Percentiles rank a stretch among this genome's conserved stretches.
These are phyloP conservation scores for Cephaloascus albidus DNA, from an alignment of 805 yeast species.

Conservation along the genomic window DNA sequence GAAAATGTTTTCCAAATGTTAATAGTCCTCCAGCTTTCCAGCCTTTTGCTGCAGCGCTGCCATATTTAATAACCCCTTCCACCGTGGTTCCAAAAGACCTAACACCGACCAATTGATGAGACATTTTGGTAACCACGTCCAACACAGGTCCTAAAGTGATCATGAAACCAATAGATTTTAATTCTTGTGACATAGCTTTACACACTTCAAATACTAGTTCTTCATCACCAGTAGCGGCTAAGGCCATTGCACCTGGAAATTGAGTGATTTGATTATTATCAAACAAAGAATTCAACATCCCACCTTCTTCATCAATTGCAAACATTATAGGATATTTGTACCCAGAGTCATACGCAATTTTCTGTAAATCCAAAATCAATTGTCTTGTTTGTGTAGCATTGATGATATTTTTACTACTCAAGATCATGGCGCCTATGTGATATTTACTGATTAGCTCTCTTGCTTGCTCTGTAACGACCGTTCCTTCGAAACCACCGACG, in stretches of 20 bases:
- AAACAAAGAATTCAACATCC: slow-evolving; percentile 49
- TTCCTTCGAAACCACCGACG: slow-evolving; percentile 52
- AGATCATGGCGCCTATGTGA: slow-evolving; percentile 40
- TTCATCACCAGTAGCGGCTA: slow-evolving; percentile 43
- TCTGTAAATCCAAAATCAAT: slow-evolving; percentile 44
- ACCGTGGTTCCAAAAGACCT: slow-evolving; percentile 54
- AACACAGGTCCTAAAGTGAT: slow-evolving; percentile 53
- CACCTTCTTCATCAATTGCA: slow-evolving; percentile 57
- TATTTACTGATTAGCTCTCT: slow-evolving; percentile 39
- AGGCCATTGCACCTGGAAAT: slow-evolving; percentile 59
- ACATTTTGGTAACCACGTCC: slow-evolving; percentile 47
- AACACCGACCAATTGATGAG: slow-evolving; percentile 50
- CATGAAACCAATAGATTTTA: slow-evolving; percentile 45
- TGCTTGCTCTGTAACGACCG: slow-evolving; percentile 43
- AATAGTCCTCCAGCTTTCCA: slow-evolving; percentile 43
- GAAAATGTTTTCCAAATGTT: slow-evolving; percentile 56
- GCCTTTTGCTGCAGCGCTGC: slow-evolving; percentile 43
- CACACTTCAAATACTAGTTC: slow-evolving; percentile 41
- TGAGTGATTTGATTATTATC: slow-evolving; percentile 44
- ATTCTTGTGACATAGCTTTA: slow-evolving; percentile 44
- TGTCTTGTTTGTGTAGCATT: slow-evolving; percentile 38
- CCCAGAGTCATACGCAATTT: slow-evolving; percentile 39
- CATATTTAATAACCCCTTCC: slow-evolving; percentile 47
- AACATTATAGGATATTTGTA: slow-evolving; percentile 45
- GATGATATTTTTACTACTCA: slow-evolving; percentile 41